Base-by-base conservation (phyloP, 2,329 filamentous ascomycete species). In the Fusarium sterilihyphosum region DNA sequence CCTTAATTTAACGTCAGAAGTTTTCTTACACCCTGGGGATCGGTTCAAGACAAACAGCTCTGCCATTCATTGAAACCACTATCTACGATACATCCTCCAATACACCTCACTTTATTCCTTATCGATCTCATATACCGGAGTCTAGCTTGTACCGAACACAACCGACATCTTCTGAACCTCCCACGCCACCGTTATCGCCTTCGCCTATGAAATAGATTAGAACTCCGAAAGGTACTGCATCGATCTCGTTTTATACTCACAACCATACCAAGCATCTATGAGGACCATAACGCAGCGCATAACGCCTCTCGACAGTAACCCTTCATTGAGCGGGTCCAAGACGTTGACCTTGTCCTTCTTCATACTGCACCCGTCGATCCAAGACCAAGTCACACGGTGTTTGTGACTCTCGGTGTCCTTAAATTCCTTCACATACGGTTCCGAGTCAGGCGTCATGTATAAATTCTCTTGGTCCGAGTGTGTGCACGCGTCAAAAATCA, bases 401-500 rank as follows among this genome's bases (percentile, higher is more conserved):
- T 20, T 26, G 24, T 26, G 17, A 6, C 3, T 9, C 2, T 46
- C 43, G 1, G 1, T 5, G 24, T 26, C 43, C 17, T 46, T 6
- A 11, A 46, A 26, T 46, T 46, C 24, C 24, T 26, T 46, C 43
- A 20, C 43, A 26, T 26, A 20, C 1, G 43, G 43, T 6, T 46
- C 11, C 24, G 43, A 26, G 17, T 20, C 24, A 9, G 43, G 24
- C 1, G 43, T 20, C 43, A 46, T 26, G 24, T 46, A 26, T 9
- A 46, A 4, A 13, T 26, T 3, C 24, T 46, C 11, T 4, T 46
- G 1, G 24, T 4, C 2, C 0, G 24, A 6, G 12, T 26, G 17
- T 14, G 43, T 4, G 43, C 24, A 46, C 11, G 43, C 24, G 3
- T 46, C 24, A 2, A 6, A 2, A 13, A 46, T 46, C n/a, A 18